A percentile compares a stretch with the other conserved stretches of the same genome.
These are phyloP conservation scores for Xylaria sp. DNA, from an alignment of 2,329 filamentous ascomycete genomes.

Conservation along the genomic window DNA sequence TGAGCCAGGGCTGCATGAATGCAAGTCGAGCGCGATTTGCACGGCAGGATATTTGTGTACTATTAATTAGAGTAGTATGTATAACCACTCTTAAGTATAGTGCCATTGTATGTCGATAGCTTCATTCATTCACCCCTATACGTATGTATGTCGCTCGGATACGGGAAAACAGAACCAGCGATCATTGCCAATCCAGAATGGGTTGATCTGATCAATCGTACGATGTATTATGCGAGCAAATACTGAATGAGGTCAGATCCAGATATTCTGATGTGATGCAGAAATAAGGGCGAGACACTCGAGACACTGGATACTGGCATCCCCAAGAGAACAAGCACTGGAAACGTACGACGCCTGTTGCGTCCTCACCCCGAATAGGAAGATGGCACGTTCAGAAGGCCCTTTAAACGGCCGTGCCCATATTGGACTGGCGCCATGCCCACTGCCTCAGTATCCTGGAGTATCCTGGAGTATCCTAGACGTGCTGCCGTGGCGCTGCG, in stretches of 20 bases:
- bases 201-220: slow-evolving; percentile 19
- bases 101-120: no score
- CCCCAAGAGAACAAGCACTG: neutral
- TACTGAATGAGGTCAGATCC: slow-evolving; percentile 1
- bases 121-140: no score
- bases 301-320: slow-evolving; percentile 7
- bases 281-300: no score
- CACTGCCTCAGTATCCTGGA: no score
- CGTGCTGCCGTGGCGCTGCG: neutral
- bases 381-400: neutral
- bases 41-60: no score
- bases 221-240: neutral
- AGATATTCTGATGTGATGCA: neutral
- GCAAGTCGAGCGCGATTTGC: neutral
- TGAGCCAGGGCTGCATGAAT: slow-evolving; percentile 13
- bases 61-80: no score
- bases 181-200: neutral
- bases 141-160: no score
- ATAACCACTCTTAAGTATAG: no score
- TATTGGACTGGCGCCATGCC: no score
- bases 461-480: no score
- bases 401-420: neutral
- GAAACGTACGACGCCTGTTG: slow-evolving; percentile 14
- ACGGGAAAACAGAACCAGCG: neutral
- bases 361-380: neutral